Conservation (phyloP, 2,329 filamentous ascomycete genomes). For the Phialophora expanda region DNA sequence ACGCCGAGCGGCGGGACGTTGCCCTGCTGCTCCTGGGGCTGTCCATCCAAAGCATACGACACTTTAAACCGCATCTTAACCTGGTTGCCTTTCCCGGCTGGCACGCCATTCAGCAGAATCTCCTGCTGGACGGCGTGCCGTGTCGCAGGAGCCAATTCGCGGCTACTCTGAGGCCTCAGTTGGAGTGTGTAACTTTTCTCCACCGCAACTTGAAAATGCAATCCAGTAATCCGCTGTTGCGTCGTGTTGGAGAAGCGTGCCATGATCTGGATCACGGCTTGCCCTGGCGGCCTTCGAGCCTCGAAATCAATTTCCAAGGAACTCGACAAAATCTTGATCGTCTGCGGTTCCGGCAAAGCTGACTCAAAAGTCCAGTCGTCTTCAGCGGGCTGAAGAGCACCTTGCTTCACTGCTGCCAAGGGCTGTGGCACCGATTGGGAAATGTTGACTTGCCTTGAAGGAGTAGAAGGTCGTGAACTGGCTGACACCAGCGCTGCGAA, state of each 20-base stretch:
- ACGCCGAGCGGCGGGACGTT: slow-evolving; percentile 81
- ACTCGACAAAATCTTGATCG: slow-evolving; percentile 71
- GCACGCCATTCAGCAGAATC: slow-evolving; percentile 77
- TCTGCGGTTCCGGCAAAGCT: slow-evolving; percentile 74
- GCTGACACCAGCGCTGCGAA: slow-evolving; percentile 64
- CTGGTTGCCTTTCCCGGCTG: slow-evolving; percentile 72
- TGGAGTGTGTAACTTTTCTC: slow-evolving; percentile 85
- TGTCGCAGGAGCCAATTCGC: slow-evolving; percentile 72
- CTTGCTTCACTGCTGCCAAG: slow-evolving; percentile 27
- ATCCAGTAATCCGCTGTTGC: slow-evolving; percentile 70
- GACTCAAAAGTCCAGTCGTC: slow-evolving; percentile 96
- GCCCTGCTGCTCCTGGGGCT: slow-evolving; percentile 76
- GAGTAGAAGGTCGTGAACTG: slow-evolving; percentile 55
- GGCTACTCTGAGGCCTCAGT: slow-evolving; percentile 83
- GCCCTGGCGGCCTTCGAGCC: slow-evolving; percentile 61
- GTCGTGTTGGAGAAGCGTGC: slow-evolving; percentile 86
- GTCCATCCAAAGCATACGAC: slow-evolving; percentile 71
- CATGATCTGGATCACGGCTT: slow-evolving; percentile 67
- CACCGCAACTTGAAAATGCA: slow-evolving; percentile 91
- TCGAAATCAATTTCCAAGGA: slow-evolving; percentile 74
- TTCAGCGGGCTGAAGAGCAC: slow-evolving; percentile 53
- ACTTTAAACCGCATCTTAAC: slow-evolving; percentile 91
- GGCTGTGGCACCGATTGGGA: slow-evolving; percentile 27
- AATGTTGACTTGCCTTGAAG: slow-evolving; percentile 42
- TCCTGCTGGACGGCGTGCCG: slow-evolving; percentile 80